Conservation (phyloP, 2,329 filamentous ascomycete species). For the Pseudogymnoascus sp. region DNA sequence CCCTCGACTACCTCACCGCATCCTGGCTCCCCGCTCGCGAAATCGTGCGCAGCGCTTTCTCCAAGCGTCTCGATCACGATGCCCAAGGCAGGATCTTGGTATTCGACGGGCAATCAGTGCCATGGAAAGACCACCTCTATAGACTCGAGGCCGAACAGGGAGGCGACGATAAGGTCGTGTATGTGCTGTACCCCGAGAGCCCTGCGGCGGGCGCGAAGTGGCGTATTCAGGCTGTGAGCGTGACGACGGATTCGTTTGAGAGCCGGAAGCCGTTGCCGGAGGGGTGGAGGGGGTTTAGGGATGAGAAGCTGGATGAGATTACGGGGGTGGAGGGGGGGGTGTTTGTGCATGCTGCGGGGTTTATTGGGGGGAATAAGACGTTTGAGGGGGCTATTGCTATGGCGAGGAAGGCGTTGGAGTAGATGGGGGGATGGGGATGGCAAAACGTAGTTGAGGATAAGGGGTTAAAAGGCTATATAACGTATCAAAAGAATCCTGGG, state of each 20-base stretch:
- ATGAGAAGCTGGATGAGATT: slow-evolving; percentile 71
- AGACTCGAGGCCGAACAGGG: slow-evolving; percentile 60
- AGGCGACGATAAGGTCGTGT: slow-evolving; percentile 55
- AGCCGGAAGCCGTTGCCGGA: slow-evolving; percentile 88
- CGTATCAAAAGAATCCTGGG: background rate
- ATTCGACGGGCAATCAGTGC: slow-evolving; percentile 66
- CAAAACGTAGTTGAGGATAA: background rate
- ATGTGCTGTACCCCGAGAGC: slow-evolving; percentile 87
- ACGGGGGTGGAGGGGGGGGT: slow-evolving; percentile 64
- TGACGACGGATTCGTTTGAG: slow-evolving; percentile 75
- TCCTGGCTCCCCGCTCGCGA: slow-evolving; percentile 84
- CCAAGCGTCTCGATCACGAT: slow-evolving; percentile 58
- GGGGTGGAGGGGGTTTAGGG: slow-evolving; percentile 83
- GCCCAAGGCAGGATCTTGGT: slow-evolving; percentile 71
- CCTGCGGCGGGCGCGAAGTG: slow-evolving; percentile 69
- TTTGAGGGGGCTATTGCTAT: slow-evolving; percentile 82
- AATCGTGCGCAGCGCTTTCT: slow-evolving; percentile 69
- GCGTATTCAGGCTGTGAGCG: slow-evolving; percentile 88
- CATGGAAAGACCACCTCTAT: slow-evolving; percentile 97
- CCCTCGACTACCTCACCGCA: slow-evolving; percentile 63
- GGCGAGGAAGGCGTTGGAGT: slow-evolving; percentile 64
- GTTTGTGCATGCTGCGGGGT: slow-evolving; percentile 90
- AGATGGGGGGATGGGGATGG: slow-evolving; percentile 16
- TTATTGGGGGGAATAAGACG: slow-evolving; percentile 91
- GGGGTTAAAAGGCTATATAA: background rate